Conservation (phyloP, 805 yeast genomes). For the Pichia rugopelliculosa region DNA sequence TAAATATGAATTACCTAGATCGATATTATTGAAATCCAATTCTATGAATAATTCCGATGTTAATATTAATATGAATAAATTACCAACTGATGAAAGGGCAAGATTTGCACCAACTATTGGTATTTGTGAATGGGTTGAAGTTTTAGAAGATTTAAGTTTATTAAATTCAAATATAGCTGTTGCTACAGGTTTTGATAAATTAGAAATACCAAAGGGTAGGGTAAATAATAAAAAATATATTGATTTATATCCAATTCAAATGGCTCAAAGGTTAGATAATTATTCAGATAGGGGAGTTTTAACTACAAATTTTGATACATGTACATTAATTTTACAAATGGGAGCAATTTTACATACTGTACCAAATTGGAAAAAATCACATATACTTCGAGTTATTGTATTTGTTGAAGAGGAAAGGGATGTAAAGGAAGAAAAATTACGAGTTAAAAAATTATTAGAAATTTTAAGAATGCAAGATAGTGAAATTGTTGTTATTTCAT, state of each 20-base stretch:
- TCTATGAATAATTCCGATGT: background rate
- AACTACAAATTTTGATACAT: conserved; percentile 92
- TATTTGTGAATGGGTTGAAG: conserved; percentile 82
- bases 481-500: conserved; percentile 63
- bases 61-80: background rate
- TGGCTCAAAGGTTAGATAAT: conserved; percentile 69
- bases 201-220: conserved; percentile 54
- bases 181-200: conserved; percentile 73
- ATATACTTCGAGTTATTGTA: conserved; percentile 70
- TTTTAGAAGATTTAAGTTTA: conserved; percentile 80
- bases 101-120: conserved; percentile 62
- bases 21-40: background rate
- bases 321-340: conserved; percentile 83
- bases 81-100: conserved; percentile 60
- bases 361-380: conserved; percentile 82
- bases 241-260: conserved; percentile 93
- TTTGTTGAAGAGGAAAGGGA: conserved; percentile 78
- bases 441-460: conserved; percentile 58
- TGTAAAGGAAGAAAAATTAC: conserved; percentile 55
- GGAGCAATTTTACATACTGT: conserved; percentile 93
- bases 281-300: conserved; percentile 45
- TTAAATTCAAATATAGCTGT: conserved; percentile 91
- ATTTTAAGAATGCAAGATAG: conserved; percentile 77
- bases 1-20: conserved; percentile 13
- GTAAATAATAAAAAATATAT: conserved; percentile 42